A percentile compares a stretch with the other conserved stretches of the same genome.
These are phyloP conservation scores for Naganishia cerealis DNA, from an alignment of 1,284 basidiomycete genomes.

Conservation along the genomic window DNA sequence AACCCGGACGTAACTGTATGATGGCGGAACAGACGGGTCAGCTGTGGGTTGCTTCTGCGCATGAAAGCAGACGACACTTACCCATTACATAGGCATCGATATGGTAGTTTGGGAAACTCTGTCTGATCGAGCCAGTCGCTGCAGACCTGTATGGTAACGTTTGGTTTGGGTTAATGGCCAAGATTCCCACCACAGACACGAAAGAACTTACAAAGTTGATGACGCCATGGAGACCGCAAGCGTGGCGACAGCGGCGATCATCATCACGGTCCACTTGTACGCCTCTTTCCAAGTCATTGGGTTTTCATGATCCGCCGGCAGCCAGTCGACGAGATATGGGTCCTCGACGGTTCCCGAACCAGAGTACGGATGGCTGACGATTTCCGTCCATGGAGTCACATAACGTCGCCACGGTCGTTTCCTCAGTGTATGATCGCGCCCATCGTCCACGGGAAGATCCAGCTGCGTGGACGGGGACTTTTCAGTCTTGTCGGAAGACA, in stretches of 20 bases:
- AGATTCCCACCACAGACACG: neutral
- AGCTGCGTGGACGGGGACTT: neutral
- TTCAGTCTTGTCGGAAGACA: neutral
- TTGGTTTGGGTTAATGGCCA: neutral
- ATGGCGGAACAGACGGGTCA: neutral
- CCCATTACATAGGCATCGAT: slow-evolving; percentile 38
- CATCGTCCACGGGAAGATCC: slow-evolving; percentile 10
- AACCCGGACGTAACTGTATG: slow-evolving; percentile 38
- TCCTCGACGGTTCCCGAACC: slow-evolving; percentile 53
- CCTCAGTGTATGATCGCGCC: slow-evolving; percentile 40
- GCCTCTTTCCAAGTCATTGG: slow-evolving; percentile 64
- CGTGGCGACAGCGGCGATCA: slow-evolving; percentile 56
- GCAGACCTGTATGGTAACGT: slow-evolving; percentile 35
- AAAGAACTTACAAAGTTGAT: slow-evolving; percentile 27
- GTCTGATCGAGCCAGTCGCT: slow-evolving; percentile 35
- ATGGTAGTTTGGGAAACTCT: slow-evolving; percentile 36
- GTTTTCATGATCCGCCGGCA: slow-evolving; percentile 58
- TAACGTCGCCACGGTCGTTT: slow-evolving; percentile 47
- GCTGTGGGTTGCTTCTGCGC: no score
- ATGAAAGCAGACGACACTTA: slow-evolving; percentile 5
- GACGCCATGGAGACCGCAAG: slow-evolving; percentile 66
- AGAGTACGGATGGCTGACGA: slow-evolving; percentile 48
- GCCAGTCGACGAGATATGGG: slow-evolving; percentile 54
- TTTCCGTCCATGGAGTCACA: slow-evolving; percentile 51
- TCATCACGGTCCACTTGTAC: slow-evolving; percentile 54